A percentile compares a stretch with the other conserved stretches of the same genome.
These are phyloP conservation scores for Corinectria fuckeliana DNA, from an alignment of 2,329 filamentous ascomycete species.

Conservation along the genomic window DNA sequence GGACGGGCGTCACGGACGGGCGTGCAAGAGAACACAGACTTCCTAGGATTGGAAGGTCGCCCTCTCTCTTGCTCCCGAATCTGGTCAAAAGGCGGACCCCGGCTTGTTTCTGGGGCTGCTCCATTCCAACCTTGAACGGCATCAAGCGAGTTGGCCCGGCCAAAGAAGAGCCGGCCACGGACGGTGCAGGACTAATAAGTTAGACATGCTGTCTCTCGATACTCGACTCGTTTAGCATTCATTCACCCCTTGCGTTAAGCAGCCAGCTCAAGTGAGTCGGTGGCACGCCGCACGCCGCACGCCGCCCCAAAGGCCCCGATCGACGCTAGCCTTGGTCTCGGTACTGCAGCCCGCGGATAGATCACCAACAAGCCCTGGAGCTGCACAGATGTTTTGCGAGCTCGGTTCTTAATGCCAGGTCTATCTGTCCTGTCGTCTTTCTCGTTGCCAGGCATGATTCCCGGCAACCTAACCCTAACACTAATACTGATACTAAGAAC, in stretches of 20 bases:
- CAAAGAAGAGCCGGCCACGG: slow-evolving; percentile 25
- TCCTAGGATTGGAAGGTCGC: slow-evolving; percentile 17
- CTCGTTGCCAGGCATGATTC: not conserved
- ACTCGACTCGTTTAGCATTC: slow-evolving; percentile 5
- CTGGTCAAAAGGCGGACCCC: slow-evolving; percentile 25
- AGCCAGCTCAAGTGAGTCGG: not conserved
- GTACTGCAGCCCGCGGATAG: not conserved
- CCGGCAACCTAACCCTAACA: too few species aligned
- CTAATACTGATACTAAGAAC: too few species aligned
- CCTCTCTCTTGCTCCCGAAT: slow-evolving; percentile 25
- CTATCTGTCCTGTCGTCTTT: not conserved
- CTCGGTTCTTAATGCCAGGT: not conserved
- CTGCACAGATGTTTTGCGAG: slow-evolving; percentile 6
- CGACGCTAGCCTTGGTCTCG: slow-evolving; percentile 11
- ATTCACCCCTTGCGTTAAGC: slow-evolving; percentile 20
- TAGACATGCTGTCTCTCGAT: not conserved
- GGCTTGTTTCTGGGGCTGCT: slow-evolving; percentile 24
- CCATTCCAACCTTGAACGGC: slow-evolving; percentile 31
- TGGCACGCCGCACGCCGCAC: not conserved
- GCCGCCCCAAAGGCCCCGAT: not conserved
- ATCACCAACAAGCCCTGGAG: not conserved
- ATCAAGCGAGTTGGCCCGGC: slow-evolving; percentile 16
- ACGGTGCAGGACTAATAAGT: not conserved
- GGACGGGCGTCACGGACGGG: slow-evolving; percentile 9
- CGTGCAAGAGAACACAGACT: slow-evolving; percentile 5